Conservation (phyloP, 495 filamentous ascomycete species). For the Daldinia caldariorum region DNA sequence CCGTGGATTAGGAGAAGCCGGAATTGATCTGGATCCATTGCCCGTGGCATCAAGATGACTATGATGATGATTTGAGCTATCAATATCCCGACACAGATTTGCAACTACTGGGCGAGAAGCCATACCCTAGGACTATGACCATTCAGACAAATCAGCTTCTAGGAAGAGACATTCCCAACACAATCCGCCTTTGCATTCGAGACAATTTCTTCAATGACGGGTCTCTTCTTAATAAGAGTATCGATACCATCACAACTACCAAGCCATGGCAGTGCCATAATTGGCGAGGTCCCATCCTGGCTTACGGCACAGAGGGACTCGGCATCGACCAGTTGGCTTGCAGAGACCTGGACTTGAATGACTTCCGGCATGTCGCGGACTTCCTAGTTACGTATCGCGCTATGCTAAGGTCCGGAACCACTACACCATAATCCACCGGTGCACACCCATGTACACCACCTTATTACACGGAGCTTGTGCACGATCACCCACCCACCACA, state of each 20-base stretch:
- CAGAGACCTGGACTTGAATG: conserved; percentile 47
- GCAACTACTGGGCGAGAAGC: conserved; percentile 13
- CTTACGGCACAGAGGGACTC: conserved; percentile 26
- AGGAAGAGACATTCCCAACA: conserved; percentile 3
- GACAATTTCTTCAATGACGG: conserved; percentile 40
- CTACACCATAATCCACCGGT: too few species aligned
- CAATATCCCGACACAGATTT: conserved; percentile 21
- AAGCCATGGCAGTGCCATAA: conserved; percentile 9
- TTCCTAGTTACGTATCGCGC: conserved; percentile 40
- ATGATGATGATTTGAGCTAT: conserved; percentile 11
- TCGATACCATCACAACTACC: conserved; percentile 26
- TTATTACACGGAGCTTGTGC: too few species aligned
- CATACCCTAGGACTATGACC: not conserved
- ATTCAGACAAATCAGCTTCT: conserved; percentile 11
- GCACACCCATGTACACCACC: too few species aligned
- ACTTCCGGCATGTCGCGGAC: conserved; percentile 48
- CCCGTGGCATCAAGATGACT: conserved; percentile 20
- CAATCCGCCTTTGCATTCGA: conserved; percentile 26
- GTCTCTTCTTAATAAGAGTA: conserved; percentile 36
- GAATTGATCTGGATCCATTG: conserved; percentile 45
- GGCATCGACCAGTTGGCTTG: conserved; percentile 16
- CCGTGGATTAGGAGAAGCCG: conserved; percentile 28
- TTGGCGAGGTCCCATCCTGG: conserved; percentile 44
- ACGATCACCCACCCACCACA: too few species aligned
- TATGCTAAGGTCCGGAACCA: too few species aligned